Conservation (phyloP, 257 asterid genomes). For the Solanum bulbocastanum region DNA sequence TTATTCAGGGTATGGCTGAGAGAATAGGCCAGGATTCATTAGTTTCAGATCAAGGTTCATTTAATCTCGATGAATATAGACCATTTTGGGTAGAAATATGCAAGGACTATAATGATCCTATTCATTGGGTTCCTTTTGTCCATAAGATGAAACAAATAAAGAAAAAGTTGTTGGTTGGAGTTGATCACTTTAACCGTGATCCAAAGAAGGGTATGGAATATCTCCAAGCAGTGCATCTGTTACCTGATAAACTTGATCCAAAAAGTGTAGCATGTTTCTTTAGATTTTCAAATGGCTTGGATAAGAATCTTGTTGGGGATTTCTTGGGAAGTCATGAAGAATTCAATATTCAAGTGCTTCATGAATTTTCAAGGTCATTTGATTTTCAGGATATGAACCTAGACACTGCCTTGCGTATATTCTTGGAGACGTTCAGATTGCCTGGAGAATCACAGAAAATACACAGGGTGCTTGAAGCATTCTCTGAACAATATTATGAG, state of each 20-base stretch:
- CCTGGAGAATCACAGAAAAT: conserved; percentile 98
- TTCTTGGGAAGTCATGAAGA: conserved; percentile 86
- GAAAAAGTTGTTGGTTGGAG: conserved; percentile 67
- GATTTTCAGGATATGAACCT: conserved; percentile 67
- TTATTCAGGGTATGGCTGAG: conserved; percentile 79
- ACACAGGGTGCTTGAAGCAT: conserved; percentile 92
- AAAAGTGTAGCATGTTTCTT: conserved; percentile 71
- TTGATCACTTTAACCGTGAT: conserved; percentile 80
- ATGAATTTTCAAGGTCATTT: conserved; percentile 71
- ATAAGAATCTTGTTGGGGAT: conserved; percentile 77
- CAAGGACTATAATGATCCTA: conserved; percentile 48
- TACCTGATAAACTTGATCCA: conserved; percentile 69
- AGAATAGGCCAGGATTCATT: conserved; percentile 55
- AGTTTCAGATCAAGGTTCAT: conserved; percentile 20
- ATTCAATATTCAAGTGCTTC: conserved; percentile 73
- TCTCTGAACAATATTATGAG: conserved; percentile 78
- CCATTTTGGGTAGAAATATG: conserved; percentile 76
- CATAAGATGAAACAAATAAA: conserved; percentile 66
- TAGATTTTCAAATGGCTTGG: conserved; percentile 66
- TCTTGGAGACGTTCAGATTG: conserved; percentile 81
- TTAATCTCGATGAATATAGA: conserved; percentile 37
- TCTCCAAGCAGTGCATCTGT: conserved; percentile 59
- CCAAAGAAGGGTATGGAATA: conserved; percentile 77
- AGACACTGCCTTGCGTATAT: conserved; percentile 78
- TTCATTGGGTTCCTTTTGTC: conserved; percentile 72